A percentile compares a stretch with the other conserved stretches of the same genome.
Conservation (phyloP, 2,329 filamentous ascomycete genomes). For the Neurospora sp. region DNA sequence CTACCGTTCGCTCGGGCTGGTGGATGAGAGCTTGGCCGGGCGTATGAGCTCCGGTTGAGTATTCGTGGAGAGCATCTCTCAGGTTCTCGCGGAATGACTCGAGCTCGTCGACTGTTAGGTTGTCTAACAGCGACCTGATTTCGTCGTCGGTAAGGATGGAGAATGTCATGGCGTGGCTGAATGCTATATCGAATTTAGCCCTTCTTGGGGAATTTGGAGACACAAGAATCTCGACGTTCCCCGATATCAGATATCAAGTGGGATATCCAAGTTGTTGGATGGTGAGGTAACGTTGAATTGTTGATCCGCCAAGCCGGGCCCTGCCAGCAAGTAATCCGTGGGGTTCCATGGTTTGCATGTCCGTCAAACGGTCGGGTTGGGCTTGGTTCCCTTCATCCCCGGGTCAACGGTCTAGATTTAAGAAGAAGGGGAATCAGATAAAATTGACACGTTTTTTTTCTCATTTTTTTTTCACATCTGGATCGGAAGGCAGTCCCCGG, state of each 20-base stretch:
- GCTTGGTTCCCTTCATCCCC: not conserved
- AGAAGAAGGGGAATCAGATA: not conserved
- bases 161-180: slow-evolving; percentile 37
- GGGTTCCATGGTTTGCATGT: not conserved
- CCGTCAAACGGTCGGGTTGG: not conserved
- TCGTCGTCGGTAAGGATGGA: slow-evolving; percentile 49
- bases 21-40: slow-evolving; percentile 36
- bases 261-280: not conserved
- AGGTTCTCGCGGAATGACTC: slow-evolving; percentile 40
- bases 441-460: not conserved
- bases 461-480: not conserved
- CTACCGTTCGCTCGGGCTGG: slow-evolving; percentile 43
- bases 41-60: slow-evolving; percentile 44
- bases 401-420: not conserved
- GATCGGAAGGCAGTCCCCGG: not conserved
- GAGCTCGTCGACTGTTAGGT: slow-evolving; percentile 41
- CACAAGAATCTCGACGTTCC: not conserved
- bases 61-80: slow-evolving; percentile 46
- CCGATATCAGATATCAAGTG: slow-evolving; percentile 8
- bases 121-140: slow-evolving; percentile 43
- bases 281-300: not conserved
- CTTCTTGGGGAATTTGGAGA: not conserved
- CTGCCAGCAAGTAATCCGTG: not conserved
- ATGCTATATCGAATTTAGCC: not conserved
- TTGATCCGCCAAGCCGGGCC: not conserved